Base-by-base conservation (phyloP, 257 asterid genomes). In the Scutellaria baicalensis region DNA sequence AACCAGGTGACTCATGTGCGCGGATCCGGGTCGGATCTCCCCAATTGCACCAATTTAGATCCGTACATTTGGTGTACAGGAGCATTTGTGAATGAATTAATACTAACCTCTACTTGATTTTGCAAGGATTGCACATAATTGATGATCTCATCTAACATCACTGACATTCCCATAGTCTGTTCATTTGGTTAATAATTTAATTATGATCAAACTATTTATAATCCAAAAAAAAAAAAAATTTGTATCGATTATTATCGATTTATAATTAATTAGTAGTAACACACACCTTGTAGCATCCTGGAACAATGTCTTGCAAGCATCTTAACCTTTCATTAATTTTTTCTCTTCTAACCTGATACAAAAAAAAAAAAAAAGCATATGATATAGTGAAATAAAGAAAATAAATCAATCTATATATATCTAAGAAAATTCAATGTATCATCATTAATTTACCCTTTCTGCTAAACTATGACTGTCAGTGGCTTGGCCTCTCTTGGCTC, bases 111-210 rank as follows among this genome's bases (percentile, higher is more conserved):
- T 2, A 91, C 96, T 78, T 91, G 97, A 74, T 84, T 91, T 78
- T 91, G 97, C 77, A 91, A 83, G 38, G 96, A 91, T 20, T 86
- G 97, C 20, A 91, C 96, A 55, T 91, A 91, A 54, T 84, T 91
- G 69, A 86, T 91, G 27, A 88, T 88, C 82, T 91, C 95, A 78
- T 91, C 97, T 83, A 91, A 77, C 97, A 91, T 89, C 6, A 84
- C 89, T 27, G 97, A 86, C 97, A 91, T 91, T 63, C 96, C 97
- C 97, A 89, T 89, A 18, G 87, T 84, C 97, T 91, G 96, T 71
- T 59, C 73, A 83, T 76, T 71, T 45, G 9, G 64, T 56, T 40
- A 61, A 52, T 39, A 33, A 63, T 62, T 49, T 9, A 21, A 62
- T 31, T 14, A 23, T 49, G 12, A 45, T 74, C 2, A 49, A 44